Base-by-base conservation (phyloP, 2,329 filamentous ascomycete genomes). In the Ascosphaera aggregata region DNA sequence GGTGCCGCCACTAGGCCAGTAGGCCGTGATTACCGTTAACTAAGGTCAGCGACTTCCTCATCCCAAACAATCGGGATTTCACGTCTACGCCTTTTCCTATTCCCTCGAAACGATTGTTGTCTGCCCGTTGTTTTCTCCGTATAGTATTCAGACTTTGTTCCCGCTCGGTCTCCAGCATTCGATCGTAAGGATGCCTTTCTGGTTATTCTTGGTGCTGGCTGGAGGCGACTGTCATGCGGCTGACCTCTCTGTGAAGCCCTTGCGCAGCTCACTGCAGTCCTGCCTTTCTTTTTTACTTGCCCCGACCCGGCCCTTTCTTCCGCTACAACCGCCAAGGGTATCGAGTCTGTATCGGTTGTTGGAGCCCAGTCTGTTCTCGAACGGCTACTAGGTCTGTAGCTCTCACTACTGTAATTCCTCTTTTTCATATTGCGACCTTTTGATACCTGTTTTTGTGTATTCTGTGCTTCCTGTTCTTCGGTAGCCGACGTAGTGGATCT, bases 401-500 rank as follows among this genome's bases (percentile, higher is more conserved):
- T 27, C 34, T 32, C 39, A 19, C 22, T 17, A 31, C 22, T 17
- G 24, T 13, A 9, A 37, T 36, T 16, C 17, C 31, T 11, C 36
- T 40, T 38, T 36, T 16, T 38, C 22, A n/a, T 41, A 34, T 18
- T 34, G 30, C 17, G 40, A 27, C 22, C 22, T 27, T 27, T 11
- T 27, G n/a, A n/a, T n/a, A n/a, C n/a, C n/a, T n/a, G n/a, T n/a
- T n/a, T n/a, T n/a, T n/a, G 20, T 18, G 38, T 37, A 34, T 41
- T n/a, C 39, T 36, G 40, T 22, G 36, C 40, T 32, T 38, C 18
- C 30, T 47, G 48, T 27, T 52, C 50, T 18, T 50, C 50, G 34
- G 54, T 50, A 7, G 39, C 41, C 9, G 51, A 46, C 32, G 52
- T 46, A 30, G 54, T 55, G 11, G 22, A 41, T 20, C 50, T 47